These are phyloP conservation scores for Lentinula lateritia DNA, from an alignment of 768 basidiomycete species.

Conservation along the genomic window DNA sequence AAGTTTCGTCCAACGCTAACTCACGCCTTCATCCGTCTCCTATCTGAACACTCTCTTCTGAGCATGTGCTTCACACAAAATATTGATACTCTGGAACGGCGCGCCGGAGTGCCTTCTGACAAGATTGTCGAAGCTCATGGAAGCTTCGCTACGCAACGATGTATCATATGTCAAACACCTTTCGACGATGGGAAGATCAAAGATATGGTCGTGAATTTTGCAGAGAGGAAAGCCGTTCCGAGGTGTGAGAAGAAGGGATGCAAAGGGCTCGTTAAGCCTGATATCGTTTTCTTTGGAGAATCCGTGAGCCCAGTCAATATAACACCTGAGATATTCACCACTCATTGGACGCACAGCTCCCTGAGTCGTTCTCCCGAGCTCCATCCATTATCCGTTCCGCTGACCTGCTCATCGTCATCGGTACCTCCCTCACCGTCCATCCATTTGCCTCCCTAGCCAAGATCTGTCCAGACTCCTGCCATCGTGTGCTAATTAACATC, in stretches of 20 bases:
- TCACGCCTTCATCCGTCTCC: slow-evolving; percentile 84
- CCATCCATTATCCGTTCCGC: slow-evolving; percentile 47
- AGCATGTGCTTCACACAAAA: slow-evolving; percentile 86
- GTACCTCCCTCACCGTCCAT: slow-evolving; percentile 83
- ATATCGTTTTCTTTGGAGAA: slow-evolving; percentile 93
- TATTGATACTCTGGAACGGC: slow-evolving; percentile 87
- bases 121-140: slow-evolving; percentile 95
- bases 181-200: slow-evolving; percentile 70
- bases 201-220: slow-evolving; percentile 37
- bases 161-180: slow-evolving; percentile 61
- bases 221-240: slow-evolving; percentile 51
- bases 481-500: slow-evolving; percentile 86
- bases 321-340: not conserved
- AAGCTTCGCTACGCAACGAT: slow-evolving; percentile 84
- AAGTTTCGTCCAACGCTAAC: slow-evolving; percentile 83
- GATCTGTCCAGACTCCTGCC: slow-evolving; percentile 50
- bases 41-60: slow-evolving; percentile 64
- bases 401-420: slow-evolving; percentile 86
- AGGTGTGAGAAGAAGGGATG: slow-evolving; percentile 53
- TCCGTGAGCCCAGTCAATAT: slow-evolving; percentile 35
- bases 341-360: slow-evolving; percentile 46
- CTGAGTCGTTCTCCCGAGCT: slow-evolving; percentile 56
- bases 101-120: slow-evolving; percentile 67
- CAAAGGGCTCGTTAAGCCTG: slow-evolving; percentile 80
- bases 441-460: slow-evolving; percentile 80